phyloP scores from a whole-genome alignment of 169 alveolate genomes.

The Theileria orientalis region DNA sequence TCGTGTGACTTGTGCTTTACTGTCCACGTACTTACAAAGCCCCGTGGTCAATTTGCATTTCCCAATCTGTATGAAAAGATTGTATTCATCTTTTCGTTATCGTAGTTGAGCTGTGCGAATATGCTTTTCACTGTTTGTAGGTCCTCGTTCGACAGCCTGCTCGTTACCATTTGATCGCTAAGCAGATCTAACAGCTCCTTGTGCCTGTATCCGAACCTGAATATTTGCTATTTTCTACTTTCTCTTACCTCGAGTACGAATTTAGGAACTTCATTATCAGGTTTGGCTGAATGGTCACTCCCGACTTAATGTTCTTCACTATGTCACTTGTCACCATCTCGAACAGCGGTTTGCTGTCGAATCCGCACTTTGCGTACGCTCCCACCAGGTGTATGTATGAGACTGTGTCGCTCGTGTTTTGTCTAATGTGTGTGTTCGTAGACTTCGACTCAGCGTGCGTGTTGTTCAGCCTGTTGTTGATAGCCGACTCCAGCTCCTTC shows the following conservation, averaged over 20 bases:
- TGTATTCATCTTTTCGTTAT: conserved; percentile 38
- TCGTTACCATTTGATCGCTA: conserved; percentile 45
- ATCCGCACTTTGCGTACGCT: conserved; percentile 66
- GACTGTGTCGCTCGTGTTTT: conserved; percentile 29
- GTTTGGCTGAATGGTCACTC: conserved; percentile 59
- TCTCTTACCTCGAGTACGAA: conserved; percentile 68
- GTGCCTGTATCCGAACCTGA: conserved; percentile 51
- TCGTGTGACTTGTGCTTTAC: too few species aligned
- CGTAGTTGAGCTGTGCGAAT: conserved; percentile 45
- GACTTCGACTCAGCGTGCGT: conserved; percentile 26
- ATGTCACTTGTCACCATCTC: conserved; percentile 70
- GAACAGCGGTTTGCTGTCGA: conserved; percentile 64
- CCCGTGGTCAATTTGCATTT: not conserved
- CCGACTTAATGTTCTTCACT: conserved; percentile 29
- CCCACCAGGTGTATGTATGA: conserved; percentile 77
- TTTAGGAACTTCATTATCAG: conserved; percentile 56
- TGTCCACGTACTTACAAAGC: not conserved
- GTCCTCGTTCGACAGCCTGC: conserved; percentile 34
- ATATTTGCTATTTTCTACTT: not conserved
- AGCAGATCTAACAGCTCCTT: conserved; percentile 35
- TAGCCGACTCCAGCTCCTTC: conserved; percentile 17
- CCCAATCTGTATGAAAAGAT: conserved; percentile 59
- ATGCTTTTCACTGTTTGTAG: conserved; percentile 19
- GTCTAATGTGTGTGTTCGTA: conserved; percentile 15
- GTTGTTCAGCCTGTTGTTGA: conserved; percentile 17